Evolutionary conservation across 192 early-diverging fungal species (phyloP), one percentile per base, ranked within the genome.

Genomic region (Backusella australiensis): DNA sequence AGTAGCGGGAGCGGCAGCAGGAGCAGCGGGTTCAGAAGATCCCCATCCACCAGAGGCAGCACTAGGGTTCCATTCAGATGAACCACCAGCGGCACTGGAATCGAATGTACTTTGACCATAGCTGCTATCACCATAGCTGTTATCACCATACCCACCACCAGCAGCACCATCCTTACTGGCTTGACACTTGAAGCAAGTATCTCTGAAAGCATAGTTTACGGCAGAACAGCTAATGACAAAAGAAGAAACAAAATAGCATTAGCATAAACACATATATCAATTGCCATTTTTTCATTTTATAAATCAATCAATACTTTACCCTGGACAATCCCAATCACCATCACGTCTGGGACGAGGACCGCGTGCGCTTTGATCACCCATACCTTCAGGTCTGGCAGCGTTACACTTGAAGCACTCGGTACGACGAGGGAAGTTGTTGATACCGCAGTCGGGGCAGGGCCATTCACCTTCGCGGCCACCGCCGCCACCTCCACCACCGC

Each of bases 251-350:
- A 73, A 59, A 34, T 15, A 38, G 21, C 0, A 59, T 53, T 3
- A 59, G 9, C 11, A 26, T 11, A 59, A 1, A 59, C 5, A 29
- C 26, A 29, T 1, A 34, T 17, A 56, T 56, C 15, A 49, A 11
- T 14, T 14, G 38, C 0, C 11, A 7, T 49, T 39, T 52, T 35
- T 52, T 17, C 42, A 44, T 17, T 44, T 44, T 44, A 12, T 23
- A 44, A 12, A 44, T 44, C 12, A 44, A 17, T 44, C 12, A 17
- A 44, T 17, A 44, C 46, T 14, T 46, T 68, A 78, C 77, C 71
- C 44, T 63, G 80, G 14, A 26, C 80, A 81, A 38, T 78, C 70
- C 80, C 80, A 81, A 38, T 81, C 80, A 34, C 76, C 80, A 59
- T 67, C 75, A n/a, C 70, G 69, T 68, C 69, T 56, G 56, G 74